Evolutionary conservation across 768 basidiomycete genomes (phyloP).

Genomic region (Ramaria sp.): DNA sequence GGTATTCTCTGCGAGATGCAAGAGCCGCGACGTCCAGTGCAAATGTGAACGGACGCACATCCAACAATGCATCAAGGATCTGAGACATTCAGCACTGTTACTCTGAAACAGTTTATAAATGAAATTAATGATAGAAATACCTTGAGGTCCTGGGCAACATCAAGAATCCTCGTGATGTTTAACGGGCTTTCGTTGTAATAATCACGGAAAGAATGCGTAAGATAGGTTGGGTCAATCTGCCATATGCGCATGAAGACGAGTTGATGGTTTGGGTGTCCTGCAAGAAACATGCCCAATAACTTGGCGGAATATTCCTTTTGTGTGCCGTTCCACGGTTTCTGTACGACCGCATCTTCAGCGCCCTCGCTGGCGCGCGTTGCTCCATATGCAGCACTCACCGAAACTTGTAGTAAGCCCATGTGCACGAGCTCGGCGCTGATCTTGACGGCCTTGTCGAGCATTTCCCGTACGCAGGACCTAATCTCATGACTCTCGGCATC

Average conservation of each 20-base stretch:
- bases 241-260: conserved; percentile 95
- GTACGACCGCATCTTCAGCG: conserved; percentile 25
- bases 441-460: conserved; percentile 89
- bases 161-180: conserved; percentile 89
- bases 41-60: conserved; percentile 80
- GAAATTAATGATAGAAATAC: conserved; percentile 28
- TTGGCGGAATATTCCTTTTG: conserved; percentile 81
- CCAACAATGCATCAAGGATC: conserved; percentile 89
- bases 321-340: conserved; percentile 80
- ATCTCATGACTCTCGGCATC: conserved; percentile 65
- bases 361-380: neutral
- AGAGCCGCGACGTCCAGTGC: conserved; percentile 90
- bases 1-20: conserved; percentile 85
- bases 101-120: neutral
- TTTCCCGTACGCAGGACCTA: conserved; percentile 69
- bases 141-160: conserved; percentile 92
- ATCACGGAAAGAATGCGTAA: conserved; percentile 81
- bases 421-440: conserved; percentile 91
- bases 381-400: conserved; percentile 42
- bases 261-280: conserved; percentile 89
- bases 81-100: conserved; percentile 19
- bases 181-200: conserved; percentile 88
- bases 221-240: conserved; percentile 79
- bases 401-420: conserved; percentile 84
- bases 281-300: conserved; percentile 81